Percentiles rank a stretch among this genome's conserved stretches.
phyloP scores from a whole-genome alignment of 1,284 basidiomycete genomes.

The Sanguinoderma infundibulare region DNA sequence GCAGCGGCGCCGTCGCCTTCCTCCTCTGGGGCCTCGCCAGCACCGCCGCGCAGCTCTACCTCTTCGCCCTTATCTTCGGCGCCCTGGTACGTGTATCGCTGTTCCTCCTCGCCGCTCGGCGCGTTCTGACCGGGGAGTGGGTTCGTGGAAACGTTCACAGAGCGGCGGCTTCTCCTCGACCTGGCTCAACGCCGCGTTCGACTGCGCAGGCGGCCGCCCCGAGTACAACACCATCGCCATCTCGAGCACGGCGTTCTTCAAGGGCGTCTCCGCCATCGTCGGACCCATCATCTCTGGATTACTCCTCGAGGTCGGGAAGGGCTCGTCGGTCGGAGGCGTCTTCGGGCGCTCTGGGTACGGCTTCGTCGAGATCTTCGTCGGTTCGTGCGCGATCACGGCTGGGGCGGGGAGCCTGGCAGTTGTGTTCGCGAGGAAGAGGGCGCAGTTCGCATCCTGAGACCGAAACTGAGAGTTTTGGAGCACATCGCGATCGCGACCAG shows the following conservation, averaged over 20 bases:
- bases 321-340: slow-evolving; percentile 13
- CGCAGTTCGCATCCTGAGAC: no score
- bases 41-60: slow-evolving; percentile 28
- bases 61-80: slow-evolving; percentile 35
- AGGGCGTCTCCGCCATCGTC: slow-evolving; percentile 31
- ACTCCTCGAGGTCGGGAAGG: slow-evolving; percentile 29
- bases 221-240: slow-evolving; percentile 31
- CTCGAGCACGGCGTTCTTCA: slow-evolving; percentile 28
- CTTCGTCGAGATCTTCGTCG: slow-evolving; percentile 34
- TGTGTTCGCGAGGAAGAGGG: slow-evolving; percentile 20
- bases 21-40: slow-evolving; percentile 34
- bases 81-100: slow-evolving; percentile 16
- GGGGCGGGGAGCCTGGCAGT: slow-evolving; percentile 26
- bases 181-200: slow-evolving; percentile 30
- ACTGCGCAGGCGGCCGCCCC: slow-evolving; percentile 31
- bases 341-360: slow-evolving; percentile 33
- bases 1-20: slow-evolving; percentile 32
- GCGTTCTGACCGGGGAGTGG: no score
- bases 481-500: no score
- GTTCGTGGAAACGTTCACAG: no score
- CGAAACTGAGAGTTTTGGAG: no score
- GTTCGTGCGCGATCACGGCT: slow-evolving; percentile 29
- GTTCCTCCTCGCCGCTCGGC: neutral
- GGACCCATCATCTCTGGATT: slow-evolving; percentile 31
- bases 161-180: slow-evolving; percentile 33